Conservation (phyloP, 2,329 filamentous ascomycete species). For the Colletotrichum spaethianum region DNA sequence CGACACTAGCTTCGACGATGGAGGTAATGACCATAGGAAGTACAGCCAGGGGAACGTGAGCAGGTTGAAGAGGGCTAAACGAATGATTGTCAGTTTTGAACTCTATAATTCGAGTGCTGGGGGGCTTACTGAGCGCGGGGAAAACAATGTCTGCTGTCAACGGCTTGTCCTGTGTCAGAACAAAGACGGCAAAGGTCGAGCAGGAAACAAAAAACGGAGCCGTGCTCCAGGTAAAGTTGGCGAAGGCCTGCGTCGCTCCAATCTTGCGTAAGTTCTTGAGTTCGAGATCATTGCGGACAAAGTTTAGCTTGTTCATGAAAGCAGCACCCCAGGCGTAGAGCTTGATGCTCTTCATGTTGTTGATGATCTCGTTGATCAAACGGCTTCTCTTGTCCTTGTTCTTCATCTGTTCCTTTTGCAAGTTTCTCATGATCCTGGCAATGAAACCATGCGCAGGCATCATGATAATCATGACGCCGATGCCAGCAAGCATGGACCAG, state of each 20-base stretch:
- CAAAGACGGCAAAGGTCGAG: conserved; percentile 95
- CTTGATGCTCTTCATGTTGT: conserved; percentile 99
- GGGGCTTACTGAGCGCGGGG: conserved; percentile 73
- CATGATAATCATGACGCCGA: conserved; percentile 97
- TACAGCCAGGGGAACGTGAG: conserved; percentile 93
- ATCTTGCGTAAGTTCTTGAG: conserved; percentile 97
- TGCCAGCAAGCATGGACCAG: conserved; percentile 93
- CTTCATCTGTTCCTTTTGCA: conserved; percentile 98
- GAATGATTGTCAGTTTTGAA: conserved; percentile 3
- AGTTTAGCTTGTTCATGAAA: conserved; percentile 97
- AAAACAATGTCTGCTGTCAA: conserved; percentile 97
- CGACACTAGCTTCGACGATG: conserved; percentile 95
- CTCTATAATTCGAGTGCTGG: not conserved
- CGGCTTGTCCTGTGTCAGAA: conserved; percentile 84
- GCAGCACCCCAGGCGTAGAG: conserved; percentile 97
- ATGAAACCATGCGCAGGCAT: conserved; percentile 96
- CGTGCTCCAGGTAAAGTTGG: conserved; percentile 98
- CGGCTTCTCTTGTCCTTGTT: conserved; percentile 96
- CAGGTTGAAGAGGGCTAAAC: conserved; percentile 90
- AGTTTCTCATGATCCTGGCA: conserved; percentile 90
- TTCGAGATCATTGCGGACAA: conserved; percentile 95
- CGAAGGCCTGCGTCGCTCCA: conserved; percentile 91
- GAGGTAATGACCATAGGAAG: conserved; percentile 98
- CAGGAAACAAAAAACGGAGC: conserved; percentile 98
- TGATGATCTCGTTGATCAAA: conserved; percentile 96